Percentiles rank a stretch among this genome's conserved stretches.
Conservation (phyloP, 331 rosid species). For the Rhamnella rubrinervis region DNA sequence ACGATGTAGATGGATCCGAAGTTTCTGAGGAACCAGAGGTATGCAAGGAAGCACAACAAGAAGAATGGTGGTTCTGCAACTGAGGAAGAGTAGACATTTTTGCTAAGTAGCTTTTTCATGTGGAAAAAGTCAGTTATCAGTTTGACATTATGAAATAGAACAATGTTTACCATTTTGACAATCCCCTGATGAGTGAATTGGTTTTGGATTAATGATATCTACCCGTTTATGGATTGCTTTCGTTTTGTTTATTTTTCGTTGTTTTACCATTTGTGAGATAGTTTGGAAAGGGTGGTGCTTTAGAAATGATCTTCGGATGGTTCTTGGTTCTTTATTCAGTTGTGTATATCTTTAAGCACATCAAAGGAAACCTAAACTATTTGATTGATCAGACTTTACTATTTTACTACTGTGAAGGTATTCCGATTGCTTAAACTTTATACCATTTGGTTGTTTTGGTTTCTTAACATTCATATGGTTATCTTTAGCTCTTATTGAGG, state of each 20-base stretch:
- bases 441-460: too few relatives aligned
- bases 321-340: neutral
- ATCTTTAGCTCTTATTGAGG: too few relatives aligned
- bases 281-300: neutral
- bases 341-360: too few relatives aligned
- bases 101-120: too few relatives aligned
- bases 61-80: conserved; percentile 45
- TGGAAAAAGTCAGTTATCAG: too few relatives aligned
- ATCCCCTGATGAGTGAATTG: neutral
- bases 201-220: neutral
- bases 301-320: neutral
- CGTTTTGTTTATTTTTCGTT: neutral
- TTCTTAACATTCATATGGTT: too few relatives aligned
- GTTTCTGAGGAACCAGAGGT: conserved; percentile 99
- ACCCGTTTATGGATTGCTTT: neutral
- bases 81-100: conserved; percentile 57
- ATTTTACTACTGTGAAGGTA: too few relatives aligned
- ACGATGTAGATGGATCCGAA: conserved; percentile 86
- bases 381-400: neutral
- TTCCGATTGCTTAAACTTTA: too few relatives aligned
- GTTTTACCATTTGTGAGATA: too few relatives aligned
- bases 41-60: conserved; percentile 93
- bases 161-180: neutral
- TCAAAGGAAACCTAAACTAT: neutral
- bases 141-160: neutral